Conservation (phyloP, 2,329 filamentous ascomycete species). For the Stachybotrys echinatus region DNA sequence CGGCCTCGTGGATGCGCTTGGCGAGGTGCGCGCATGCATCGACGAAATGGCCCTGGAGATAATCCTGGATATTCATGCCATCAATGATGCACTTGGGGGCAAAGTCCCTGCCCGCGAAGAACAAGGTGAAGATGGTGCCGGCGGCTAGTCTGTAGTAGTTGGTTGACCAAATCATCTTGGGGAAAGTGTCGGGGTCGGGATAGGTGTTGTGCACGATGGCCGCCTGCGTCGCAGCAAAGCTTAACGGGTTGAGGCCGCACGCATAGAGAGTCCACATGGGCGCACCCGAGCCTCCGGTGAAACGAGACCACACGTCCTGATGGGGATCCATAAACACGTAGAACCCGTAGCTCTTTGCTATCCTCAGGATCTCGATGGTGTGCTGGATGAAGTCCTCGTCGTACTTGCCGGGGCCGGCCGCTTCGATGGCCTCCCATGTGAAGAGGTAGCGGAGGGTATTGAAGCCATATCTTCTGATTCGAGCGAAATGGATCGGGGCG, state of each 20-base stretch:
- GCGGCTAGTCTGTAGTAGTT: constrained; percentile 87
- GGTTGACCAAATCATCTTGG: constrained; percentile 99
- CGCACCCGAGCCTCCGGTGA: constrained; percentile 89
- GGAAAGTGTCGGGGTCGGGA: constrained; percentile 76
- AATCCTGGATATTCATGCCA: constrained; percentile 94
- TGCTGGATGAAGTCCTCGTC: constrained; percentile 92
- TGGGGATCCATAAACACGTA: constrained; percentile 99
- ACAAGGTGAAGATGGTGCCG: constrained; percentile 89
- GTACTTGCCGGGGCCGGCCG: constrained; percentile 82
- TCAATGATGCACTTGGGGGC: constrained; percentile 95
- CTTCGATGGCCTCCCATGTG: constrained; percentile 98
- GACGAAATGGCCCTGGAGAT: constrained; percentile 82
- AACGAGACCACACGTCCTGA: constrained; percentile 97
- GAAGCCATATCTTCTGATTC: constrained; percentile 84
- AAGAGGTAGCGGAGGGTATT: constrained; percentile 96
- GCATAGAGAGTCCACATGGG: constrained; percentile 98
- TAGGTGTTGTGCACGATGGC: constrained; percentile 95
- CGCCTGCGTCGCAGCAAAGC: constrained; percentile 81
- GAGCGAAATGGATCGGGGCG: constrained; percentile 78
- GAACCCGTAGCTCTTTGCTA: constrained; percentile 87
- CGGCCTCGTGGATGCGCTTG: constrained; percentile 79
- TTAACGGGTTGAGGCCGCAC: constrained; percentile 80
- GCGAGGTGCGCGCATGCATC: constrained; percentile 76
- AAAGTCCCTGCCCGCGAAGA: constrained; percentile 87
- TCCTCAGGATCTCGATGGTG: constrained; percentile 77